These are phyloP conservation scores for Hemileccinum rubropunctum DNA, from an alignment of 768 basidiomycete genomes.

Conservation along the genomic window DNA sequence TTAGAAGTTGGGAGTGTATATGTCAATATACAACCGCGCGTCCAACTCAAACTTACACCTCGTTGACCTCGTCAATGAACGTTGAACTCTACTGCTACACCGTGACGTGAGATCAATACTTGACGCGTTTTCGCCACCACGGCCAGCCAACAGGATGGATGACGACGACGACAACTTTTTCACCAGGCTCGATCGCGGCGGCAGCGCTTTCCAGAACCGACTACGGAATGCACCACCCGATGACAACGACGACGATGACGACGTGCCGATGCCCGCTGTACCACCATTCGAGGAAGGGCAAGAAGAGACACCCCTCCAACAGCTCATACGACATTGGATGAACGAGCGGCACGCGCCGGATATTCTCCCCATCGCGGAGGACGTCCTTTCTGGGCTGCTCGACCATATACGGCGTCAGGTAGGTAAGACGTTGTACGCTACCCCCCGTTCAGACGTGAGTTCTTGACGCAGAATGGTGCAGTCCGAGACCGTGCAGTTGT, in stretches of 20 bases:
- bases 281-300: conserved; percentile 34
- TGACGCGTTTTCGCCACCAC: background rate
- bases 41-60: too few relatives aligned
- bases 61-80: too few relatives aligned
- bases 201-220: conserved; percentile 33
- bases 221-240: conserved; percentile 34
- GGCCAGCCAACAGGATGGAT: conserved; percentile 12
- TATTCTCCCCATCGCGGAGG: conserved; percentile 70
- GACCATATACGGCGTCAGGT: conserved; percentile 86
- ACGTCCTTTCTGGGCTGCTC: conserved; percentile 59
- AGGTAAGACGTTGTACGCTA: conserved; percentile 23
- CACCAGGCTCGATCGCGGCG: conserved; percentile 19
- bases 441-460: background rate
- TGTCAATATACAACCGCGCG: background rate
- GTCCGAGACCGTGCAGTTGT: conserved; percentile 74
- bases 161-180: conserved; percentile 30
- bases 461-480: conserved; percentile 29
- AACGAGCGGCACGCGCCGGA: conserved; percentile 84
- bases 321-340: conserved; percentile 80
- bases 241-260: conserved; percentile 27
- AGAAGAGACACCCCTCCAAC: conserved; percentile 59
- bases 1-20: background rate
- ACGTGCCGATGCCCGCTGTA: conserved; percentile 29
- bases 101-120: background rate
- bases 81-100: too few relatives aligned